Base-by-base conservation (phyloP, 345 rosid genomes). In the Mangifera indica region DNA sequence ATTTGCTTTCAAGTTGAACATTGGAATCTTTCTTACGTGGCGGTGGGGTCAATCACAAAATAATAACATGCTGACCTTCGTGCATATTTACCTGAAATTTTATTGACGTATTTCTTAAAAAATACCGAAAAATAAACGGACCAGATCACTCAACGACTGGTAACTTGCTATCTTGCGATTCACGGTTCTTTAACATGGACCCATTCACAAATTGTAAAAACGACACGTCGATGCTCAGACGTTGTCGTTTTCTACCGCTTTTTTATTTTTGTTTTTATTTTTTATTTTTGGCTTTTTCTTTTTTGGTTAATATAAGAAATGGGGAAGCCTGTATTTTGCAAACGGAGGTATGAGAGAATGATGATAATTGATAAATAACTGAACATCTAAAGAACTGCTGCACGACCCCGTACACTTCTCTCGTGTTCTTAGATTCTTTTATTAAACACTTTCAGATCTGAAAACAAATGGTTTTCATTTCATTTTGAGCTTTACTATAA, bases 351-450 rank as follows among this genome's bases (percentile, higher is more conserved):
- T 4, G 13, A 20, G 14, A 32, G 59, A 5, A n/a, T 11, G 66
- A 71, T 61, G 45, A 25, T 3, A 29, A 29, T 66, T 61, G 45
- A 25, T 3, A 29, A 29, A 29, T 21, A 59, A 10, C 32, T 29
- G 56, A 60, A 67, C 12, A 29, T 58, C 67, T 58, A 63, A 20
- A 12, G 48, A 61, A 49, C 51, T 34, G 60, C 60, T 13, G 49
- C 44, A 68, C 56, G 49, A 21, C 32, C 48, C 44, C 26, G 56
- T 49, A 20, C 60, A 11, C 54, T 34, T 7, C 17, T 55, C 70
- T 60, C 67, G 22, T 66, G 70, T 37, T 70, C 51, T 61, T 34
- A 68, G 59, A 66, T 70, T 74, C 65, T 13, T 40, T 15, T 34
- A 10, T 67, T 44, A 20, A 22, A 7, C 40, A 0, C 11, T 3